A percentile compares a stretch with the other conserved stretches of the same genome.
These are phyloP conservation scores for Globisporangium cederbergense DNA, from an alignment of 352 stramenopile species.

Conservation along the genomic window DNA sequence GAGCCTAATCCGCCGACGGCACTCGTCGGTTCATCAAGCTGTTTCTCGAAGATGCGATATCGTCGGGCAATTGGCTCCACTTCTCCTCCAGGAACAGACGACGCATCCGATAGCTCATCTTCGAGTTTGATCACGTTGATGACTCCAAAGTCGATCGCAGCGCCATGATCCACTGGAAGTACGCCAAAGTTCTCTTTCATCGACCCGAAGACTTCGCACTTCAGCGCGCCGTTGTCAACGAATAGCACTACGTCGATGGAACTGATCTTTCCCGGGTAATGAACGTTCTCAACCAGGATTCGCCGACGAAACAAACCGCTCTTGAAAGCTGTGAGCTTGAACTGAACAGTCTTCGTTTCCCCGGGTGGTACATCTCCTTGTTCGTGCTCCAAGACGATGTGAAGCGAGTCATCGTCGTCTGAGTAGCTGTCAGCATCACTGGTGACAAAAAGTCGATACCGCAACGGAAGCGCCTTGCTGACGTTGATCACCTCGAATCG, in stretches of 20 bases:
- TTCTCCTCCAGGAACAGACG: constrained; percentile 24
- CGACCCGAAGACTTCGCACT: constrained; percentile 30
- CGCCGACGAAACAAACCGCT: constrained; percentile 77
- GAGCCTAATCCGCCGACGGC: not conserved
- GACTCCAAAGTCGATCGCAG: constrained; percentile 46
- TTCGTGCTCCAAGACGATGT: constrained; percentile 62
- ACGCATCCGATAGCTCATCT: constrained; percentile 46
- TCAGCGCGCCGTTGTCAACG: constrained; percentile 68
- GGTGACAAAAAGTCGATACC: constrained; percentile 73
- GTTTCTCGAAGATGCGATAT: constrained; percentile 63
- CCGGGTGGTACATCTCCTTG: constrained; percentile 70
- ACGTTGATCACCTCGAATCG: constrained; percentile 78
- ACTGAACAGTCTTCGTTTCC: constrained; percentile 51
- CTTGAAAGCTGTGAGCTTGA: constrained; percentile 60
- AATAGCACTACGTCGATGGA: constrained; percentile 79
- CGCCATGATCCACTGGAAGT: not conserved
- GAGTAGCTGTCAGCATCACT: constrained; percentile 65
- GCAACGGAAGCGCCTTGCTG: constrained; percentile 72
- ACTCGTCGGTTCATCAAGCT: constrained; percentile 5
- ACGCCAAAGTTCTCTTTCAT: not conserved
- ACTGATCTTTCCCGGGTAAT: constrained; percentile 79
- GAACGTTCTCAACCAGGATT: constrained; percentile 81
- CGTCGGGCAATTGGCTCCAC: constrained; percentile 35
- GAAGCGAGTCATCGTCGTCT: constrained; percentile 69
- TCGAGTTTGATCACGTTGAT: constrained; percentile 75